Evolutionary conservation across 495 filamentous ascomycete species (phyloP).

Genomic region (Aspergillus conjunctus): DNA sequence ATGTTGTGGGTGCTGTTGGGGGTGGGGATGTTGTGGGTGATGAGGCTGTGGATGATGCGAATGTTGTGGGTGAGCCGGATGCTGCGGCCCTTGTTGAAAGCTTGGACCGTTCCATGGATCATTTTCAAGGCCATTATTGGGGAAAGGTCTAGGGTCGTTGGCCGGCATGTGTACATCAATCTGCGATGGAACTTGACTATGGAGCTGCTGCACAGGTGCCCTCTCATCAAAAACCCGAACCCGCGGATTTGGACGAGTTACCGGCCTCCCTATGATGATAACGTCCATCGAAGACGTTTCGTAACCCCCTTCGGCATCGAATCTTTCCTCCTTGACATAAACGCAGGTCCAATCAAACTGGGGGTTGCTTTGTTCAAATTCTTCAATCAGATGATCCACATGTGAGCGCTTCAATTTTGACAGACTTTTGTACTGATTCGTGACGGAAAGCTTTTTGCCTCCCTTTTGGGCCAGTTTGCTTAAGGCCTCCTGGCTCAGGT

Average conservation of each 20-base stretch:
- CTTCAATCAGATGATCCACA: constrained; percentile 39
- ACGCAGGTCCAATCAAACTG: constrained; percentile 41
- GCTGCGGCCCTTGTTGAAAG: constrained; percentile 1
- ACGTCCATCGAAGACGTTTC: constrained; percentile 42
- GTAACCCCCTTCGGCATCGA: constrained; percentile 32
- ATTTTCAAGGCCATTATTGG: not conserved
- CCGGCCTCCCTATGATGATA: constrained; percentile 38
- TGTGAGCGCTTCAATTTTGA: constrained; percentile 32
- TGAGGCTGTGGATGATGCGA: not conserved
- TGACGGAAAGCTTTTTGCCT: constrained; percentile 30
- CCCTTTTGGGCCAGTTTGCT: constrained; percentile 35
- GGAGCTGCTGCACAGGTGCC: not conserved
- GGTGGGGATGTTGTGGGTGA: not conserved
- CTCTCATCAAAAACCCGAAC: constrained; percentile 12
- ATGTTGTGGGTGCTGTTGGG: not conserved
- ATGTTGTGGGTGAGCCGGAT: not conserved
- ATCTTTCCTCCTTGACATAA: constrained; percentile 38
- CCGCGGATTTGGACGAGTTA: constrained; percentile 22
- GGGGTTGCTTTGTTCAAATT: constrained; percentile 29
- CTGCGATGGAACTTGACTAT: constrained; percentile 9
- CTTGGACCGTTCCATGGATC: constrained; percentile 6
- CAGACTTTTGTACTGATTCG: constrained; percentile 37
- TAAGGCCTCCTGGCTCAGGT: constrained; percentile 34
- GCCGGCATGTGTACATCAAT: not conserved
- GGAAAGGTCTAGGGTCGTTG: constrained; percentile 8